Evolutionary conservation across 805 yeast species (phyloP), one percentile per base, ranked within the genome.

Genomic region (Candida chauliodis): DNA sequence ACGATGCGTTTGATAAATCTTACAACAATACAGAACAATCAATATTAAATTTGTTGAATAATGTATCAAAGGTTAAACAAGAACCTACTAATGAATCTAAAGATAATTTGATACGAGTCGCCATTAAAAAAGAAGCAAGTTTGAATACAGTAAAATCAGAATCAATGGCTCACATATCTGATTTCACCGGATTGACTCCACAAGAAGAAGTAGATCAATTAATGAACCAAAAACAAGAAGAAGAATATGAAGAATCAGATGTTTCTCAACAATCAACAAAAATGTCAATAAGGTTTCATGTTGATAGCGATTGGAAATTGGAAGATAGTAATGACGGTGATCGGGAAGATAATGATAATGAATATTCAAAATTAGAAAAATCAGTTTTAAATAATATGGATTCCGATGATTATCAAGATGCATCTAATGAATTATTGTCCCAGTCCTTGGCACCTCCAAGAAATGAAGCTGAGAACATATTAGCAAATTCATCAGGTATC

Each of bases 401-500:
- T 8, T 20, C 26, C 10, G 13, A 13, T 26, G 30, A 21, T 19
- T 27, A 27, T 27, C 23, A 22, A 13, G 37, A 34, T 15, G 37
- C 37, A 6, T 32, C 41, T 9, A 21, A 20, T 16, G 46, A 48
- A 3, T 26, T 47, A 10, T 33, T 44, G 2, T 31, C 46, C 5
- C 49, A 42, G n/a, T 43, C 50, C 16, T 42, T 49, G 21, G 54
- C 53, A 5, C 55, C 56, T 2, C 48, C 52, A 8, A 45, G 43
- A 34, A 34, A 22, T n/a, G 28, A 29, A 11, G 27, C 32, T 8
- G 38, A 34, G 18, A 58, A 61, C 31, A 55, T 59, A 4, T 55
- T 70, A 27, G 75, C 73, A 2, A 70, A 70, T 48, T 69, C 75
- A 0, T 66, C 75, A 2, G 66, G 65, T 40, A 52, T 68, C 15